A percentile compares a stretch with the other conserved stretches of the same genome.
These are phyloP conservation scores for Tolypocladium amazonense DNA, from an alignment of 2,329 filamentous ascomycete genomes.

Conservation along the genomic window DNA sequence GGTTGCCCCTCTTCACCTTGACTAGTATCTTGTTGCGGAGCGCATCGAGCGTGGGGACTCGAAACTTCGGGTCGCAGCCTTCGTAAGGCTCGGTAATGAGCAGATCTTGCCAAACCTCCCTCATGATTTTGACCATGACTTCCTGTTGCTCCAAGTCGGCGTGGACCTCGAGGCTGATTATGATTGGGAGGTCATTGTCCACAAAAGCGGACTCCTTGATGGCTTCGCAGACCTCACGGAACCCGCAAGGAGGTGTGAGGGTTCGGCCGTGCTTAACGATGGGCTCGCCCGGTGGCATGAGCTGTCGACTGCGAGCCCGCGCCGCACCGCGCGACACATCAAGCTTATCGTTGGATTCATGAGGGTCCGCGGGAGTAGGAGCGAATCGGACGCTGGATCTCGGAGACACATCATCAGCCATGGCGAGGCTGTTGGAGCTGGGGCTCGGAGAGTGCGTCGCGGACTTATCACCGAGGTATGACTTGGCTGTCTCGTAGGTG, in stretches of 20 bases:
- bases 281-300: conserved; percentile 49
- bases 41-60: conserved; percentile 59
- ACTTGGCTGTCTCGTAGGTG: conserved; percentile 12
- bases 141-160: conserved; percentile 74
- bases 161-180: conserved; percentile 89
- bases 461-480: conserved; percentile 18
- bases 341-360: conserved; percentile 22
- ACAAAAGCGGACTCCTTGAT: conserved; percentile 72
- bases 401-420: conserved; percentile 18
- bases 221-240: conserved; percentile 74
- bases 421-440: conserved; percentile 23
- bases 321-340: conserved; percentile 15
- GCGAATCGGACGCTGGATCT: conserved; percentile 17
- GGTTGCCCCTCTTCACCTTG: conserved; percentile 59
- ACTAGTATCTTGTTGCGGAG: conserved; percentile 72
- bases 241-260: conserved; percentile 73
- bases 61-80: conserved; percentile 38
- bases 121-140: conserved; percentile 90
- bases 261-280: conserved; percentile 78
- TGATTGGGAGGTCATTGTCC: conserved; percentile 67
- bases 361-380: conserved; percentile 9
- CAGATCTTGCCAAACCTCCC: conserved; percentile 68
- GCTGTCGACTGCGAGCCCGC: conserved; percentile 11
- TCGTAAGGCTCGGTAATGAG: conserved; percentile 52
- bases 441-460: conserved; percentile 25